Conservation (phyloP, 2,329 filamentous ascomycete species). For the Penicillium sp. region DNA sequence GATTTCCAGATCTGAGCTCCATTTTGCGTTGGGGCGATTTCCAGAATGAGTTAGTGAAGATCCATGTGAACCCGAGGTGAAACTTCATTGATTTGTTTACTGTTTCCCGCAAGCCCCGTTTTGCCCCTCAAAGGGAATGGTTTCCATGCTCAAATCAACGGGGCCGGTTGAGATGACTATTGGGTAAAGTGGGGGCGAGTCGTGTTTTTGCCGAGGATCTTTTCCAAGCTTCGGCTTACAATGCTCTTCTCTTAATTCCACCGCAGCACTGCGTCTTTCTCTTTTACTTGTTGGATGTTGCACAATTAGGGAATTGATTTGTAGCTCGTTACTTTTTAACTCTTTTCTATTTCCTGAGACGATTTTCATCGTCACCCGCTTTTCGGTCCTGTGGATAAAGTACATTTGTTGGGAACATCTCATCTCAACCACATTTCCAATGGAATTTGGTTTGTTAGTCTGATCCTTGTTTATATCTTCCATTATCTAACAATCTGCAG, state of each 20-base stretch:
- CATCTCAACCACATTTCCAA: background rate
- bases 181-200: background rate
- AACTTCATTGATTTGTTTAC: background rate
- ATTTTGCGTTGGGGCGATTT: background rate
- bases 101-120: background rate
- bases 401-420: background rate
- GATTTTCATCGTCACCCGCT: background rate
- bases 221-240: background rate
- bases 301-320: no score
- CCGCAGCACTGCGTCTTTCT: background rate
- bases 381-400: background rate
- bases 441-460: background rate
- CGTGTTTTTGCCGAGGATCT: slow-evolving; percentile 9
- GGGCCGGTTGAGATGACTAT: background rate
- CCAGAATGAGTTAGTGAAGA: background rate
- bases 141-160: background rate
- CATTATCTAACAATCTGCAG: slow-evolving; percentile 6
- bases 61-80: background rate
- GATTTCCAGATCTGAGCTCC: slow-evolving; percentile 13
- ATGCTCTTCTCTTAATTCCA: background rate
- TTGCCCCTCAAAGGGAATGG: background rate
- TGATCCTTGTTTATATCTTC: background rate
- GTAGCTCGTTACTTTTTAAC: background rate
- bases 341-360: background rate
- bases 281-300: background rate